Base-by-base conservation (phyloP, 257 asterid species). In the Fraxinus americana region DNA sequence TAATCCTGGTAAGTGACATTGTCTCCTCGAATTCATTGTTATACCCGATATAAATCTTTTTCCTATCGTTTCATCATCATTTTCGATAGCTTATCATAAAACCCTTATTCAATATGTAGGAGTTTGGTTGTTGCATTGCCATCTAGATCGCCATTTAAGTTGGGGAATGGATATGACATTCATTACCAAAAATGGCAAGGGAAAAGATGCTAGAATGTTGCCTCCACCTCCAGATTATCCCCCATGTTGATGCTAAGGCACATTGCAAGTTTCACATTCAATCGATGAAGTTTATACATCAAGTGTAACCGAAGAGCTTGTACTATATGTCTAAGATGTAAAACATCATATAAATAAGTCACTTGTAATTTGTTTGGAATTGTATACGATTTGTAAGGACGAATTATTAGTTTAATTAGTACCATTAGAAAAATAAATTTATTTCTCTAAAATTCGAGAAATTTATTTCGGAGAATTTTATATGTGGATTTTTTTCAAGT, bases 41-140 rank as follows among this genome's bases (percentile, higher is more conserved):
- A 10, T 32, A 0, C 13, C 0, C 27, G 4, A 11, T 4, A 7
- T 1, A 23, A 19, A 9, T 27, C 45, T n/a, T 74, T 35, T 5
- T 29, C 27, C 12, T 11, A n/a, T 61, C 19, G 17, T 61, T 52
- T 45, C 12, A 21, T 27, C 17, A 7, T 9, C 14, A 11, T 63
- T 63, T 25, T 63, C 0, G n/a, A 63, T 2, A 9, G 10, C 2
- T 59, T 34, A 6, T 34, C 0, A 4, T 10, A 50, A 39, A n/a
- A 59, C 5, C 13, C 8, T 17, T 66, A 59, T n/a, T 59, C 48
- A 12, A 61, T 5, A n/a, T n/a, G 67, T 50, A 90, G 91, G 91
- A 17, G 92, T 90, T 30, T 90, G 92, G 95, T 77, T 90, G 63
- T 4, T 88, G 91, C 92, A 86, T 76, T 89, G 96, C 77, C 91